Evolutionary conservation across 2,329 filamentous ascomycete species (phyloP).

Genomic region (Fusarium pseudonygamai): DNA sequence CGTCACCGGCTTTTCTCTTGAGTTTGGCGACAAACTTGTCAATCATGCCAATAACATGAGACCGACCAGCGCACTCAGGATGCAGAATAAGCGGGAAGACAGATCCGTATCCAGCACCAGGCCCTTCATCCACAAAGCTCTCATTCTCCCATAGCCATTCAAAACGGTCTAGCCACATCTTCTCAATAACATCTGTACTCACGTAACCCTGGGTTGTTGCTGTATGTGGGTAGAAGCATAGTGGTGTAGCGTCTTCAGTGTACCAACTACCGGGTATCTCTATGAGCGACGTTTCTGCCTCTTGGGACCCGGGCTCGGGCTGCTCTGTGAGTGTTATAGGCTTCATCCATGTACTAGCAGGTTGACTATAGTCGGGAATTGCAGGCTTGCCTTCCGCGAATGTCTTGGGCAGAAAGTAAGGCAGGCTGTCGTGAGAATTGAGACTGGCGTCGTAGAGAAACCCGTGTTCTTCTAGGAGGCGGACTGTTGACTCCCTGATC

Average conservation of each 20-base stretch:
- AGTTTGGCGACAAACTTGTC: not conserved
- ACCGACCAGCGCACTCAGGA: not conserved
- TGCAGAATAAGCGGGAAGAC: not conserved
- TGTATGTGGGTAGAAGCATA: not conserved
- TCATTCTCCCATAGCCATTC: not conserved
- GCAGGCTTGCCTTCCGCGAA: not conserved
- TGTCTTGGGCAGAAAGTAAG: not conserved
- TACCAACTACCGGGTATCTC: not conserved
- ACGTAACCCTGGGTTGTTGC: not conserved
- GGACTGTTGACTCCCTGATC: not conserved
- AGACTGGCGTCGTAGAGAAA: not conserved
- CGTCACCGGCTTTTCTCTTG: not conserved
- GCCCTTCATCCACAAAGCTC: not conserved
- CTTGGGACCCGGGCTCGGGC: fast-evolving
- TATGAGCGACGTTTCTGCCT: fast-evolving
- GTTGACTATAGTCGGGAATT: not conserved
- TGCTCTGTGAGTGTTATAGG: not conserved
- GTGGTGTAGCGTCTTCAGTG: not conserved
- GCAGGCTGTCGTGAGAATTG: not conserved
- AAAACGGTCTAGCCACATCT: not conserved
- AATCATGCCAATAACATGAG: not conserved
- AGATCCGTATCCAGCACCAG: not conserved
- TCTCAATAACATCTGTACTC: not conserved
- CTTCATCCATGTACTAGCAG: not conserved
- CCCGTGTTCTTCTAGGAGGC: fast-evolving